phyloP scores from a whole-genome alignment of 1,139 yeast genomes.

The Yamadazyma buinensis region DNA sequence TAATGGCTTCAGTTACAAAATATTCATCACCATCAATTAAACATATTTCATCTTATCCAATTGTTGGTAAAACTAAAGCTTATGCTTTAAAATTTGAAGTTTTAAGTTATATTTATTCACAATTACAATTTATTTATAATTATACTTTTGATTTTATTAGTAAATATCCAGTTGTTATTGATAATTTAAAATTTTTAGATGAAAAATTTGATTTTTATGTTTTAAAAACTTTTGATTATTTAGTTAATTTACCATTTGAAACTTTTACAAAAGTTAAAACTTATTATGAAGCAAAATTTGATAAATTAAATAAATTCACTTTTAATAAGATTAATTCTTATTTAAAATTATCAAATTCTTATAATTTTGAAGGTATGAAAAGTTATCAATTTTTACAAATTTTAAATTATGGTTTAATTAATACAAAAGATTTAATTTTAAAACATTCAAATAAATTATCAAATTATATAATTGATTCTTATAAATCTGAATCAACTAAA shows the following conservation, averaged over 20 bases:
- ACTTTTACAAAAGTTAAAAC: conserved; percentile 12
- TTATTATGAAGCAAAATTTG: conserved; percentile 8
- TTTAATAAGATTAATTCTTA: conserved; percentile 32
- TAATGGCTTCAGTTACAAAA: conserved; percentile 4
- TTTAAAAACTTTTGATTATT: conserved; percentile 19
- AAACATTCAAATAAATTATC: conserved; percentile 30
- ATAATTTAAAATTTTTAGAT: conserved; percentile 26
- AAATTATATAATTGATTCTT: conserved; percentile 24
- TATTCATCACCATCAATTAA: conserved; percentile 29
- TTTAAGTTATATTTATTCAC: conserved; percentile 18
- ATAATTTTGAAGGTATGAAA: conserved; percentile 20
- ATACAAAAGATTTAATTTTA: conserved; percentile 21
- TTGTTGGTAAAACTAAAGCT: conserved; percentile 20
- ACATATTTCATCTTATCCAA: conserved; percentile 33
- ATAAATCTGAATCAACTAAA: conserved; percentile 12
- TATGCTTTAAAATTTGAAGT: conserved; percentile 26
- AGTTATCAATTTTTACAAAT: conserved; percentile 29
- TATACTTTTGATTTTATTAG: conserved; percentile 6
- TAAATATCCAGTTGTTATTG: conserved; percentile 20
- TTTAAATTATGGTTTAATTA: conserved; percentile 15
- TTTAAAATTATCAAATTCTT: conserved; percentile 23
- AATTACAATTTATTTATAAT: conserved; percentile 17
- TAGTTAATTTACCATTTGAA: conserved; percentile 11
- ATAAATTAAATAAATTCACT: conserved; percentile 20
- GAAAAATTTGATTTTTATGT: conserved; percentile 23